Conservation (phyloP, 2,329 filamentous ascomycete species). For the Colletotrichum chlorophyti region DNA sequence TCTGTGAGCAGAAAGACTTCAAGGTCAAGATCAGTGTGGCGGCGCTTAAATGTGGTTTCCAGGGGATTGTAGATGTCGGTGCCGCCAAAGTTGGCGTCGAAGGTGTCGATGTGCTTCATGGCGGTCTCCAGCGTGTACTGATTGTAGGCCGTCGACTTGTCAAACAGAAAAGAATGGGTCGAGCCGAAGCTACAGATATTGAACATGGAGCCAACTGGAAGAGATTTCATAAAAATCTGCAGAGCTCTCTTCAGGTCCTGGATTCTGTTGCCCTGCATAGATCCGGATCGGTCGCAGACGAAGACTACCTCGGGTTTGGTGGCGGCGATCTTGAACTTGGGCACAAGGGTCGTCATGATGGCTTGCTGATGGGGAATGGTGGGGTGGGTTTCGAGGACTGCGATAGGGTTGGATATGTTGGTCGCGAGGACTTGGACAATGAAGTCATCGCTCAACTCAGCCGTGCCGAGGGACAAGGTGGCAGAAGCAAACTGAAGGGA, state of each 20-base stretch:
- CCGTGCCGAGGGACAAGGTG: slow-evolving; percentile 58
- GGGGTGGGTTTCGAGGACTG: slow-evolving; percentile 71
- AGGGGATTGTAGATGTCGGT: slow-evolving; percentile 59
- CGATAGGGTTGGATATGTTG: slow-evolving; percentile 65
- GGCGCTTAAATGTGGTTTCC: slow-evolving; percentile 47
- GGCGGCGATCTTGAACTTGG: slow-evolving; percentile 68
- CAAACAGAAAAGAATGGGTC: slow-evolving; percentile 52
- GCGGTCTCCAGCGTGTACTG: slow-evolving; percentile 52
- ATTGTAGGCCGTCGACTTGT: slow-evolving; percentile 53
- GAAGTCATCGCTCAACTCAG: slow-evolving; percentile 69
- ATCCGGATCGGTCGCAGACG: slow-evolving; percentile 74
- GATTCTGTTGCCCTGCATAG: slow-evolving; percentile 62
- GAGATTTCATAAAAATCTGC: slow-evolving; percentile 69
- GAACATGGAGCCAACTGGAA: slow-evolving; percentile 70
- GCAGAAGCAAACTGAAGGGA: slow-evolving; percentile 67
- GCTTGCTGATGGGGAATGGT: slow-evolving; percentile 66
- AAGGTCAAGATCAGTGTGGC: slow-evolving; percentile 53
- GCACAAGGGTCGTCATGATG: slow-evolving; percentile 74
- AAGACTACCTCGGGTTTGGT: slow-evolving; percentile 71
- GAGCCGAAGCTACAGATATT: slow-evolving; percentile 74
- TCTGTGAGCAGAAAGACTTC: slow-evolving; percentile 65
- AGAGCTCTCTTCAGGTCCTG: slow-evolving; percentile 60
- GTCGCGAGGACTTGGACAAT: slow-evolving; percentile 69
- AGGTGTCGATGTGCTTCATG: slow-evolving; percentile 46
- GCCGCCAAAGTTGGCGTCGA: slow-evolving; percentile 57